Base-by-base conservation (phyloP, 306 rosid genomes). In the Elaeagnus macrophylla region DNA sequence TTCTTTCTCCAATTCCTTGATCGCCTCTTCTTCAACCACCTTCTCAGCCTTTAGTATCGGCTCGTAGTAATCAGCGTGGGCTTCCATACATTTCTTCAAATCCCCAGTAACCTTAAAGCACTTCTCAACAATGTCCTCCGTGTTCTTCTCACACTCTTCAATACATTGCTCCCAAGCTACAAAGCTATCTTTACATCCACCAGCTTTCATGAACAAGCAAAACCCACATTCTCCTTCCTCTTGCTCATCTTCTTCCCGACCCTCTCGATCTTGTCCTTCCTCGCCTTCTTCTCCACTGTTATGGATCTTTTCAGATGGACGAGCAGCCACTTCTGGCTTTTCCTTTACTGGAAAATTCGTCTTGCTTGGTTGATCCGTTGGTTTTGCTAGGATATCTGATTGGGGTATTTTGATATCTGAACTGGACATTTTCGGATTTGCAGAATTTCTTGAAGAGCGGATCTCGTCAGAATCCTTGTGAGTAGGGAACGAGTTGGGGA, bases 131-230 rank as follows among this genome's bases (percentile, higher is more conserved):
- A 84, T 65, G 60, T 82, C 91, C 48, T 82, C 91, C 8, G 77
- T 62, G 15, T 60, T 80, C 48, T 72, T 69, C 59, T 88, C 90
- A 0, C 88, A 83, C 10, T 77, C 91, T 55, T 76, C 75, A 1
- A 88, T 54, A 75, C 96, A 88, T 6, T 82, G 50, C 46, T 88
- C 96, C 94, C 96, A 88, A 10, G 55, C 66, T 8, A 51, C 40
- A 65, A 84, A 88, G 50, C 75, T 56, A 4, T 88, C 90, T 56
- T 53, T 76, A 81, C 96, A 88, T 0, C 85, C 96, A 0, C 96
- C 96, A 1, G 63, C 90, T 68, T 88, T 88, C 96, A 88, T 88
- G 81, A 71, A 88, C 73, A 88, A 19, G 71, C 96, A 88, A 37
- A 88, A 88, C 44, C 96, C 94, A 51, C 96, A 88, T 72, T 88